Percentiles rank a stretch among this genome's conserved stretches.
Conservation (phyloP, 192 early-diverging fungal species). For the Linnemannia exigua region DNA sequence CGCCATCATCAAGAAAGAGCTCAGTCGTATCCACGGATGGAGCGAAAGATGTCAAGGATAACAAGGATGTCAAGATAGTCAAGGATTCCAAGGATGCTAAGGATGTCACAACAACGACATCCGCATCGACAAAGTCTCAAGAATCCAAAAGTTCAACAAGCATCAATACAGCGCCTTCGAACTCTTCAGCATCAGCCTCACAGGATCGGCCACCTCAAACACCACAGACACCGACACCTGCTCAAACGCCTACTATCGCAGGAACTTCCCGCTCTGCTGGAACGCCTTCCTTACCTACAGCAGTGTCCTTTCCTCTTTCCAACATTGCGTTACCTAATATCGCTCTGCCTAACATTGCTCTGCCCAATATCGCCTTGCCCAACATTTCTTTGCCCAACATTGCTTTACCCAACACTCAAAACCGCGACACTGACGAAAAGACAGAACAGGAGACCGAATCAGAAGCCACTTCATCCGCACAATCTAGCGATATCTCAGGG, state of each 20-base stretch:
- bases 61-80: no score
- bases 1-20: conserved; percentile 26
- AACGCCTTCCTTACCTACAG: conserved; percentile 1
- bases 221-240: conserved; percentile 45
- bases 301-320: background rate
- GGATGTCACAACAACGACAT: background rate
- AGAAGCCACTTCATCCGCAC: background rate
- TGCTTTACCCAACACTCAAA: conserved; percentile 4
- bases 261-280: conserved; percentile 7
- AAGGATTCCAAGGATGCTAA: no score
- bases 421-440: background rate
- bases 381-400: conserved; percentile 14
- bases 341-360: conserved; percentile 12
- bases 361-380: conserved; percentile 14
- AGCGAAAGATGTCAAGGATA: conserved; percentile 10
- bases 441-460: background rate
- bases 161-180: background rate
- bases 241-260: conserved; percentile 33
- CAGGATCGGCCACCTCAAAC: conserved; percentile 31
- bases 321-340: background rate
- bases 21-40: conserved; percentile 19
- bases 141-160: background rate
- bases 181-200: background rate
- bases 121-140: background rate
- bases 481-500: background rate